These are phyloP conservation scores for Phytophthora hybrid DNA, from an alignment of 352 stramenopile species.

Conservation along the genomic window DNA sequence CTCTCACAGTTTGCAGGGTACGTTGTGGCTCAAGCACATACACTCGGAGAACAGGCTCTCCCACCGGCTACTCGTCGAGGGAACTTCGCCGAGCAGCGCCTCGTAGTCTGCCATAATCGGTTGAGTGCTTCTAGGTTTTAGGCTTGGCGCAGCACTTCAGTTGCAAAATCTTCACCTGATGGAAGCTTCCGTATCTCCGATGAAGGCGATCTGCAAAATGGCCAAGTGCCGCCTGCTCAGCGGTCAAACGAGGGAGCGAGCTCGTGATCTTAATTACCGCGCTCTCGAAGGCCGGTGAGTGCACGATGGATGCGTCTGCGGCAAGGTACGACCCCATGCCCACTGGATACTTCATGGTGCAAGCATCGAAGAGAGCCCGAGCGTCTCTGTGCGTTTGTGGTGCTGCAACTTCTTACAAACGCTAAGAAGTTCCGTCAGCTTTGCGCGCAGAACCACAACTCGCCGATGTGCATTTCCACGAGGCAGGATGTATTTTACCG, in stretches of 20 bases:
- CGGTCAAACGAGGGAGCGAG: background rate
- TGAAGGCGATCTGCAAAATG: background rate
- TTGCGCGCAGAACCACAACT: constrained; percentile 7
- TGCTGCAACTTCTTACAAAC: background rate
- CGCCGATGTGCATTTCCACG: background rate
- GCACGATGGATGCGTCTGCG: background rate
- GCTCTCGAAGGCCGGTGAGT: background rate
- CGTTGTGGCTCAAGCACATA: too few species aligned
- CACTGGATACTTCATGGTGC: background rate
- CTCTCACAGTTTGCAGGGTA: too few species aligned
- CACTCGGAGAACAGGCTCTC: too few species aligned
- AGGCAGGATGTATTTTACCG: background rate
- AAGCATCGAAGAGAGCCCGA: background rate
- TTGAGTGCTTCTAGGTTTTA: background rate
- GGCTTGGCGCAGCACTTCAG: background rate
- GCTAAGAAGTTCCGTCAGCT: constrained; percentile 33
- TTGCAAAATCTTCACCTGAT: background rate
- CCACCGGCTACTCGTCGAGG: too few species aligned
- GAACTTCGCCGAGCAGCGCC: too few species aligned
- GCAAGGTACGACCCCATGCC: background rate
- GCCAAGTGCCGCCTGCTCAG: background rate
- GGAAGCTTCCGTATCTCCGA: background rate
- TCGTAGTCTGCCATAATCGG: background rate
- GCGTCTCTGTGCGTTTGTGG: background rate
- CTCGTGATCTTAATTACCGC: background rate